Evolutionary conservation across 73 alveolate species (phyloP).

Genomic region (Paramecium tetraurelia): DNA sequence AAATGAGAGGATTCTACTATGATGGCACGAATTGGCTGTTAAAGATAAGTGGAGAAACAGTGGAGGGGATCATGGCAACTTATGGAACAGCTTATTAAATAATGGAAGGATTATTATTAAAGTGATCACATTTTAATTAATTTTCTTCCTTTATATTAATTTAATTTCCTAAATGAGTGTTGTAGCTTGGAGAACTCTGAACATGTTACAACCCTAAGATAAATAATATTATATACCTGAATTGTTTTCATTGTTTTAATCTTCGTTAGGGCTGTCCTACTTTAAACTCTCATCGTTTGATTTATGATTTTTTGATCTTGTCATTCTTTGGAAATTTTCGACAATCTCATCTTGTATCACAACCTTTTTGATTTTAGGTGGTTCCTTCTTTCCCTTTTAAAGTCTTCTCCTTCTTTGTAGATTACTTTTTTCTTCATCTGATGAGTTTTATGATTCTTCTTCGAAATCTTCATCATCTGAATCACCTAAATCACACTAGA

Average conservation of each 20-base stretch:
- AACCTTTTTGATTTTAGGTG: not conserved
- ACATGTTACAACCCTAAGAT: not conserved
- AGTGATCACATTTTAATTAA: not conserved
- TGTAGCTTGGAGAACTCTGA: not conserved
- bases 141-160: not conserved
- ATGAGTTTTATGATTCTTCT: not conserved
- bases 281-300: not conserved
- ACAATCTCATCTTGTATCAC: not conserved
- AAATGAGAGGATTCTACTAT: not conserved
- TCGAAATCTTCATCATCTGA: constrained; percentile 31
- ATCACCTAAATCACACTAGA: constrained; percentile 12
- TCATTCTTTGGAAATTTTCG: not conserved
- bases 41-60: not conserved
- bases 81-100: not conserved
- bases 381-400: not conserved
- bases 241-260: not conserved
- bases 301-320: not conserved
- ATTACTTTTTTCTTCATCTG: not conserved
- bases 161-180: not conserved
- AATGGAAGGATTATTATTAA: not conserved
- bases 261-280: not conserved
- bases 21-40: not conserved
- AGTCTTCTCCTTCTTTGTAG: not conserved
- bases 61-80: not conserved
- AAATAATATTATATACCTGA: not conserved